Evolutionary conservation across 2,329 filamentous ascomycete species (phyloP), one percentile per base, ranked within the genome.

Genomic region (Saccharata proteae): DNA sequence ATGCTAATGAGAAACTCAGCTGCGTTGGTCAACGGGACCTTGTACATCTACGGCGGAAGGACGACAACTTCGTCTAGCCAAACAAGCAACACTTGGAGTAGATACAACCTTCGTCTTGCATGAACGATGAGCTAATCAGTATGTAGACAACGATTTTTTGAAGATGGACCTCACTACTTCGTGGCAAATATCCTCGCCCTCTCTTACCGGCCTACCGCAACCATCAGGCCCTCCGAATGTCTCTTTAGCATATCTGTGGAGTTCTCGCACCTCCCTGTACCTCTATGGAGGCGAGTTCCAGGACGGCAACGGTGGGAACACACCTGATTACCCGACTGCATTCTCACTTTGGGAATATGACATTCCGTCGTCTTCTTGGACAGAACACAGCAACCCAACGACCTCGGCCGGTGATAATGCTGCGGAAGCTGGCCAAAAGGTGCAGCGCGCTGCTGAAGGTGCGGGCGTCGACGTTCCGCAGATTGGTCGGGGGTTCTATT

Each of bases 221-320:
- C 77, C 78, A 1, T 71, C 69, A 7, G 80, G 79, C 0, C 79
- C 79, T 2, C 80, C 80, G 2, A 66, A 74, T 4, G 70, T 86
- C 9, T 70, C 79, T 0, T 68, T 80, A 26, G 80, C 80, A n/a
- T 78, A 77, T 40, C 64, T 86, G 2, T 86, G 80, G 80, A 72
- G 77, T 45, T 79, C 80, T 26, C 73, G 74, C 45, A 63, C 74
- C 32, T 73, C 71, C 9, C 59, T 86, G 0, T 85, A 69, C 46
- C 64, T 85, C 4, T 86, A 85, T 42, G 80, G 80, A 12, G 80
- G 80, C 12, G 65, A 82, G 42, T 83, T 77, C 44, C 76, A 77
- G 1, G 77, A 81, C 41, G 29, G 24, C 8, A 31, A 18, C 8
- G 11, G 23, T 13, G 32, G 32, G 5, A 32, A 32, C 34, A 65